Base-by-base conservation (phyloP, 2,329 filamentous ascomycete species). In the Colletotrichum incanum region DNA sequence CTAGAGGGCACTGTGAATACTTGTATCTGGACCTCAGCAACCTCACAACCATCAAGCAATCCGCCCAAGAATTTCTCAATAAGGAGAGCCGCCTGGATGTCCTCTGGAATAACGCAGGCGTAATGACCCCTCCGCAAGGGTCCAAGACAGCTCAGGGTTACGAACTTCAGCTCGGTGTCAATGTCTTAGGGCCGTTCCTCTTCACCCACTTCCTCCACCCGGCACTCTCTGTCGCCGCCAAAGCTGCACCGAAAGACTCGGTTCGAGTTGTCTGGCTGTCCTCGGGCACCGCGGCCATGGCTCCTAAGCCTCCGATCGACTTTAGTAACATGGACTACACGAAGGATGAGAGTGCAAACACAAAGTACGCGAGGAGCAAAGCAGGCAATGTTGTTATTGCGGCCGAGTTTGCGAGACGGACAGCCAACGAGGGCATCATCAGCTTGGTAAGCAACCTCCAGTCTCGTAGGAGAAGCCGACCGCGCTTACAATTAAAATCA, bases 21-120 rank as follows among this genome's bases (percentile, higher is more conserved):
- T 75, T 86, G 11, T 65, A 79, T 11, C 74, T 86, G 5, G 84
- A 86, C 65, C 73, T 79, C 11, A 64, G 68, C 18, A 77, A 79
- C 65, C 73, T 79, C 12, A 62, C 74, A 8, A 77, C 75, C 11
- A 72, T 79, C 45, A 77, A 76, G 60, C 55, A 73, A 18, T 74
- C 78, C 3, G 77, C 77, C 1, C 54, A 63, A 3, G 34, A 59
- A 20, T 79, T 80, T 60, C 72, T 78, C 9, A 67, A 59, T 1
- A 73, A 75, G 55, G 77, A 79, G 65, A 71, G 39, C 37, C 73
- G 79, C 7, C 73, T 84, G 3, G 80, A 84, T 73, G 79, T 83
- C 7, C 72, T 85, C 39, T 79, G 81, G 71, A 81, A 85, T 74
- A 85, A 85, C 74, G 83, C 84, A 0, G 83, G 78, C 6, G 77